These are phyloP conservation scores for Larix sibirica DNA, from an alignment of 83 land plant species.

Conservation along the genomic window DNA sequence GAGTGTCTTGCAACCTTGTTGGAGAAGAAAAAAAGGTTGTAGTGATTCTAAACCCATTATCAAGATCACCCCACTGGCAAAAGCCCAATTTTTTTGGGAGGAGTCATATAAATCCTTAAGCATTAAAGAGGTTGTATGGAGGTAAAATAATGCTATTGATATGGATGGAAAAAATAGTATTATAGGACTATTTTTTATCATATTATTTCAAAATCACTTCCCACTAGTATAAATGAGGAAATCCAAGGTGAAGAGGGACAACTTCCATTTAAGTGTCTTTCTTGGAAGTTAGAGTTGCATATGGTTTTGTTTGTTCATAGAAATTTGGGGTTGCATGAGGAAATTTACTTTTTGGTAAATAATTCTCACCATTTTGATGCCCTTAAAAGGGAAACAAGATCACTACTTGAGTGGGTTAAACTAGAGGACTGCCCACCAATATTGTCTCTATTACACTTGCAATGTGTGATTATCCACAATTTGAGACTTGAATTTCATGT, in stretches of 20 bases:
- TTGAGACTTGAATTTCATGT: conserved; percentile 59
- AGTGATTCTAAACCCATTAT: background rate
- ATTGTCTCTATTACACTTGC: conserved; percentile 64
- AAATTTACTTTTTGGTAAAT: conserved; percentile 80
- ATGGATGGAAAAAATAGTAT: conserved; percentile 79
- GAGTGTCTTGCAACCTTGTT: too few species aligned
- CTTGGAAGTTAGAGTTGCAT: conserved; percentile 86
- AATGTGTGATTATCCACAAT: conserved; percentile 34
- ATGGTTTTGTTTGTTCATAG: conserved; percentile 85
- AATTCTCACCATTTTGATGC: conserved; percentile 64
- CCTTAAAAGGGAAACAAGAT: conserved; percentile 41
- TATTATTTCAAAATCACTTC: conserved; percentile 74
- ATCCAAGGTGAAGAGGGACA: conserved; percentile 51
- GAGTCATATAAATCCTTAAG: conserved; percentile 51
- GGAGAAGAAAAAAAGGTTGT: too few species aligned
- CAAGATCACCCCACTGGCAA: conserved; percentile 33
- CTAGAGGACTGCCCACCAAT: conserved; percentile 66
- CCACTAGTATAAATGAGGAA: conserved; percentile 37
- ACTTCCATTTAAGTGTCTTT: conserved; percentile 69
- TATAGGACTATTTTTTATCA: conserved; percentile 76
- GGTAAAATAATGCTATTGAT: conserved; percentile 82
- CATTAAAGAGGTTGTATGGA: conserved; percentile 67
- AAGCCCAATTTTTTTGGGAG: conserved; percentile 27
- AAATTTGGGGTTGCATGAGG: conserved; percentile 59
- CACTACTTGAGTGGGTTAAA: conserved; percentile 57